Conservation (phyloP, 1,139 yeast genomes). For the Suhomyces bokatorum region DNA sequence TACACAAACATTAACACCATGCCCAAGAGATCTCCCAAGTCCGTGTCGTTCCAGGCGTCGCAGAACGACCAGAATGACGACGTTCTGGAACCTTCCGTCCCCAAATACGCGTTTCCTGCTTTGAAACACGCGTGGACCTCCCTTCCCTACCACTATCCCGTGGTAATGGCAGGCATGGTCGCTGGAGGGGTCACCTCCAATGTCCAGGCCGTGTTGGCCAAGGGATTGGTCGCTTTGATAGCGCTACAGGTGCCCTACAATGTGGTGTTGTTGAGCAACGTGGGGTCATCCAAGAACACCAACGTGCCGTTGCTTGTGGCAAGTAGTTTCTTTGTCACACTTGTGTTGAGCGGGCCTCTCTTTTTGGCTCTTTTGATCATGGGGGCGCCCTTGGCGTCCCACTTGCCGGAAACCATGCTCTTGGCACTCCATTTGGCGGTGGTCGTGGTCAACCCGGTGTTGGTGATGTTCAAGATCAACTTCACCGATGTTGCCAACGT, state of each 20-base stretch:
- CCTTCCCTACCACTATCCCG: constrained; percentile 52
- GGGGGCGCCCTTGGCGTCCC: constrained; percentile 79
- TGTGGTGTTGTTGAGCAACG: constrained; percentile 20
- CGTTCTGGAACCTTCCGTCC: not conserved
- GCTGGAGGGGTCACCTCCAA: constrained; percentile 35
- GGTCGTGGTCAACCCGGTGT: constrained; percentile 62
- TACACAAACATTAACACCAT: constrained; percentile 3
- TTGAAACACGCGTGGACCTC: constrained; percentile 9
- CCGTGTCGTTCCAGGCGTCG: constrained; percentile 16
- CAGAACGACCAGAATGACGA: constrained; percentile 1
- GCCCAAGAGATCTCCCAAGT: constrained; percentile 15
- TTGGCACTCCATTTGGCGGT: constrained; percentile 67
- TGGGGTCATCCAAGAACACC: constrained; percentile 22
- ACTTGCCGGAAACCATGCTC: constrained; percentile 58
- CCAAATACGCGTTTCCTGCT: constrained; percentile 6
- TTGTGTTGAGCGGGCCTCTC: constrained; percentile 52
- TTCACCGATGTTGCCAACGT: constrained; percentile 31
- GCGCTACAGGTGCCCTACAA: constrained; percentile 33
- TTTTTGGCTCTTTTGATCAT: constrained; percentile 59
- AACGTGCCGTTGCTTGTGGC: constrained; percentile 36
- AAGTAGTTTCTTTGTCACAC: constrained; percentile 41
- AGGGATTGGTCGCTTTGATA: constrained; percentile 29
- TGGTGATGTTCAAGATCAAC: constrained; percentile 60
- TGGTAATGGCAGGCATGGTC: constrained; percentile 39
- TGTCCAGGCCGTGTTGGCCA: constrained; percentile 27